phyloP scores from a whole-genome alignment of 345 rosid species.

The Eucalyptus tenuipes region DNA sequence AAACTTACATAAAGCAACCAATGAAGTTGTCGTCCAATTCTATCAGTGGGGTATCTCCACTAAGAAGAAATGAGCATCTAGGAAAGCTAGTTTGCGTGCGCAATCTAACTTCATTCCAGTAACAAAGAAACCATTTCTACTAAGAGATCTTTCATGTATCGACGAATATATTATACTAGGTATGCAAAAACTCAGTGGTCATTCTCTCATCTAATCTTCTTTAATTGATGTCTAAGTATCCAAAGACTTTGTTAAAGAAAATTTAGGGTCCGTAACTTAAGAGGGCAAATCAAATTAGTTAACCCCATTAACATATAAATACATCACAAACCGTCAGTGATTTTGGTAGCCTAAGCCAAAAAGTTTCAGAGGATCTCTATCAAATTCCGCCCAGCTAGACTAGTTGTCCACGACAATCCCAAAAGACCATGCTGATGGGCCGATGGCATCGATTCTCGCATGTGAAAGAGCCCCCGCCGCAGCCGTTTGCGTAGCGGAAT shows the following conservation, averaged over 20 bases:
- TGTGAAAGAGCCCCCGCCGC: not conserved
- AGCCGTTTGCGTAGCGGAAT: not conserved
- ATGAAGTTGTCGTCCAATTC: not conserved
- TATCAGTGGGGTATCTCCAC: not conserved
- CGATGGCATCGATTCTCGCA: not conserved
- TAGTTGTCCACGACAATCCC: too few species aligned
- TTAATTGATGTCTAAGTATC: not conserved
- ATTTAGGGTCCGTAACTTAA: not conserved
- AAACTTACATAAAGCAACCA: not conserved
- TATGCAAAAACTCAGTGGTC: not conserved
- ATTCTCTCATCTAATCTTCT: not conserved
- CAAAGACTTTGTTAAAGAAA: not conserved
- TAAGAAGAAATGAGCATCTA: not conserved
- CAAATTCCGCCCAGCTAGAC: fast-evolving
- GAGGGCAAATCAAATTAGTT: not conserved
- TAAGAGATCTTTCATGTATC: not conserved
- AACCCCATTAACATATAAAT: not conserved
- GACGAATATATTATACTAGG: not conserved
- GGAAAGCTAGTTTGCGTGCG: not conserved
- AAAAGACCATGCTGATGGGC: too few species aligned
- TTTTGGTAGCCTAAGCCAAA: not conserved
- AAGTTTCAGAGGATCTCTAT: fast-evolving
- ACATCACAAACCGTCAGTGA: not conserved
- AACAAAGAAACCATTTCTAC: too few species aligned
- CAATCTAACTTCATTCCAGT: not conserved